Evolutionary conservation across 2,329 filamentous ascomycete species (phyloP), one percentile per base, ranked within the genome.

Genomic region (Colletotrichum acutatum): DNA sequence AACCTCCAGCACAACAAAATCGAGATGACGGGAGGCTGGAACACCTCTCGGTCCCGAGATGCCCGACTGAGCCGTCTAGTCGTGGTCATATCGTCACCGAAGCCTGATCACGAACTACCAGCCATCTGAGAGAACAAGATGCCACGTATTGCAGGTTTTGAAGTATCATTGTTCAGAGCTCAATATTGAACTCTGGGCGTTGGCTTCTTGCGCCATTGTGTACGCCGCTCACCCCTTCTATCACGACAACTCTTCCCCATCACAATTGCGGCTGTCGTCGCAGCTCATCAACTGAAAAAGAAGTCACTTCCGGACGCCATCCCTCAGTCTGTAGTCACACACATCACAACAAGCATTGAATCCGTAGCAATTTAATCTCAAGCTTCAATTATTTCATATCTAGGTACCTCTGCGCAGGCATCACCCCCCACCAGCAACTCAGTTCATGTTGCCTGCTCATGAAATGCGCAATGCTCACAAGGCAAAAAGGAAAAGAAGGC

Each of bases 321-420:
- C 2, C 16, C 2, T 24, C 26, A 37, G 28, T 6, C 28, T 8
- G 28, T 30, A 30, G 3, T 19, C 28, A 12, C 19, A 28, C 5
- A 8, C 32, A 28, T 22, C 1, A n/a, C 5, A 16, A 7, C 19
- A 3, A n/a, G 19, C 8, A 12, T 22, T 24, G 12, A n/a, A 14
- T 54, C 57, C 22, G 30, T n/a, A 57, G 53, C 22, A 63, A 7
- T 19, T 11, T 42, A 28, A 19, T 49, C 19, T 65, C 34, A 52
- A 54, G 65, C 46, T 70, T 34, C 22, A 60, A 70, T 66, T 62
- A 66, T 49, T 61, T 64, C 34, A n/a, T 66, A 24, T 69, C 66
- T 69, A 72, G 65, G 46, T 72, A 64, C 24, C 64, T 28, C 24
- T 49, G 9, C 19, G 66, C 37, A 61, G 66, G 60, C 71, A 60